Evolutionary conservation across 805 yeast species (phyloP), one percentile per base, ranked within the genome.

Genomic region (Kodamaea hsintzibuensis): DNA sequence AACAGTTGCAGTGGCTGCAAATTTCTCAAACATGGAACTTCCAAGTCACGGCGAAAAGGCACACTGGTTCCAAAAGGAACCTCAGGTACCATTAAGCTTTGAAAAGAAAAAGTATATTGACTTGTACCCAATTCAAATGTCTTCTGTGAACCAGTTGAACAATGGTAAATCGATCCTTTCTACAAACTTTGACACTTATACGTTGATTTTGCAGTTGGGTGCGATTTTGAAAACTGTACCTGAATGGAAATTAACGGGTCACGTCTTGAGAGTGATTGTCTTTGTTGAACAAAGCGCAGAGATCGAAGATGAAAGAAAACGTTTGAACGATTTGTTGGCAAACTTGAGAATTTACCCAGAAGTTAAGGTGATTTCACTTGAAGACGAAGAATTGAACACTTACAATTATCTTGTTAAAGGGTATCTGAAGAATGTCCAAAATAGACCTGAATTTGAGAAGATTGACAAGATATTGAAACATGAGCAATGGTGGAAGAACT

Each of bases 91-190:
- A 30, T 38, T 25, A 42, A 49, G 19, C 50, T 55, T 49, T 49
- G 60, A 63, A 1, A 62, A 69, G 25, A 79, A 77, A 56, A 78
- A 80, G 57, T 86, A 74, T 59, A 91, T 95, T 62, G 99, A 95
- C 67, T 72, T 95, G 39, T 95, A 96, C 68, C 99, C 99, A 0
- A 92, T 95, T 60, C 99, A 95, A 64, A 95, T 95, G 98, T 86
- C 96, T 2, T 93, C 96, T 0, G 84, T 85, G 43, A 82, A 90
- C 50, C 78, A 83, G 46, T 83, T 86, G 53, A 81, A 80, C 19
- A 79, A 82, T 50, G 92, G 92, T 3, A 82, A 82, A 52, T 82
- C 87, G 14, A 85, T 88, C 1, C 65, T 87, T 55, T 88, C 97
- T 0, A 91, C 96, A 2, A 95, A 95, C 64, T 91, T 95, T 66